A percentile compares a stretch with the other conserved stretches of the same genome.
Evolutionary conservation across 768 basidiomycete species (phyloP).

Genomic region (Kwoniella dendrophila): DNA sequence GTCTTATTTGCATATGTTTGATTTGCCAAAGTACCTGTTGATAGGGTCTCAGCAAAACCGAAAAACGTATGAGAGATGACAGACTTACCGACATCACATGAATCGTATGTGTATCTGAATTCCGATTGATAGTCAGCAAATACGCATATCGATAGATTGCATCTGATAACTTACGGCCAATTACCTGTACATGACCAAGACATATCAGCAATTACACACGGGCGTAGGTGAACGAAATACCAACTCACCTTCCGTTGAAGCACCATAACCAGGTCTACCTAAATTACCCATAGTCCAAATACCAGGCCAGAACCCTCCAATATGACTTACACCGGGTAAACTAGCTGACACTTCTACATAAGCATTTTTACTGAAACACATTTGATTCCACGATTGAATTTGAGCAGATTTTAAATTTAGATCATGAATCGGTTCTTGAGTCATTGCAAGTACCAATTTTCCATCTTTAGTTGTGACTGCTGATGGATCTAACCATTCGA

Average conservation of each 20-base stretch:
- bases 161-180: slow-evolving; percentile 35
- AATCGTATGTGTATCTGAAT: not conserved
- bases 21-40: slow-evolving; percentile 42
- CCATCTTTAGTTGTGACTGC: slow-evolving; percentile 72
- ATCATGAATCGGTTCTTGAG: slow-evolving; percentile 67
- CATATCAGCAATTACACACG: not conserved
- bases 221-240: not conserved
- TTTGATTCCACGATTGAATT: slow-evolving; percentile 68
- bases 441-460: slow-evolving; percentile 71
- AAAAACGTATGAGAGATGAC: not conserved
- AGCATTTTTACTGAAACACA: slow-evolving; percentile 85
- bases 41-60: not conserved
- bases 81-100: slow-evolving; percentile 60
- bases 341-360: slow-evolving; percentile 67
- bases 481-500: slow-evolving; percentile 85
- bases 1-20: slow-evolving; percentile 47
- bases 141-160: not conserved
- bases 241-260: slow-evolving; percentile 72
- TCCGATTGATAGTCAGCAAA: not conserved
- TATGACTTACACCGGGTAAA: slow-evolving; percentile 44
- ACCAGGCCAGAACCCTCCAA: slow-evolving; percentile 61
- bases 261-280: slow-evolving; percentile 86
- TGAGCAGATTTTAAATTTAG: slow-evolving; percentile 64
- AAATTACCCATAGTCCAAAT: slow-evolving; percentile 71
- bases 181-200: slow-evolving; percentile 8